phyloP scores from a whole-genome alignment of 2,329 filamentous ascomycete species.

The Albophoma yamanashiensis region DNA sequence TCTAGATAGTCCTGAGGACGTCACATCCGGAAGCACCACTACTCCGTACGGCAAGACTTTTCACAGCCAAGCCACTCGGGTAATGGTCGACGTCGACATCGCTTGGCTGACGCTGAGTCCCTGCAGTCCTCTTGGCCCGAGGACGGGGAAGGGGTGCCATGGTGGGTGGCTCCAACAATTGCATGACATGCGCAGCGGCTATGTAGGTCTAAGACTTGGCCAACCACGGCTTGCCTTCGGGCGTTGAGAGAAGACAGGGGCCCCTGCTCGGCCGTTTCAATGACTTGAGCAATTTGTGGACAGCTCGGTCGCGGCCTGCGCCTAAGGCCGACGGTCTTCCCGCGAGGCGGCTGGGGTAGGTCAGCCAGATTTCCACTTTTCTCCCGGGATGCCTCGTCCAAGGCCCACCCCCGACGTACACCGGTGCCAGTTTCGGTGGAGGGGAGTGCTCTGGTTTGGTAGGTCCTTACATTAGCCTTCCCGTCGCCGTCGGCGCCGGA shows the following conservation, averaged over 20 bases:
- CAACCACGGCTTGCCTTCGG: constrained; percentile 15
- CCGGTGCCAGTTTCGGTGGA: constrained; percentile 15
- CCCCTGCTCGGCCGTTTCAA: constrained; percentile 18
- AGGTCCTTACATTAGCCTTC: constrained; percentile 22
- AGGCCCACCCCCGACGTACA: constrained; percentile 5
- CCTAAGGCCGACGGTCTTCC: not conserved
- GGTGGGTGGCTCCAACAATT: constrained; percentile 17
- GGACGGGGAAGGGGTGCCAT: not conserved
- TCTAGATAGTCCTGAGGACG: not conserved
- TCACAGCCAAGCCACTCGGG: not conserved
- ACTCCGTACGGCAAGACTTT: not conserved
- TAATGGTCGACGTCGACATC: not conserved
- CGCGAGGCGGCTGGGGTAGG: constrained; percentile 1
- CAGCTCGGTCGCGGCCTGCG: not conserved
- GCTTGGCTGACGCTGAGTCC: not conserved
- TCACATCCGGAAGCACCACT: not conserved
- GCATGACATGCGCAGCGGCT: constrained; percentile 31
- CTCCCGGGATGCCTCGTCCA: not conserved
- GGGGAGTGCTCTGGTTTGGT: constrained; percentile 9
- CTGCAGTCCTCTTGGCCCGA: not conserved
- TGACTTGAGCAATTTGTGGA: constrained; percentile 3
- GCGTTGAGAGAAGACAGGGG: constrained; percentile 11
- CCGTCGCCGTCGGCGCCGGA: constrained; percentile 15
- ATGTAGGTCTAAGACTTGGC: constrained; percentile 25
- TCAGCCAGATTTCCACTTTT: not conserved